phyloP scores from a whole-genome alignment of 805 yeast species.

The Yamadazyma ubonensis region DNA sequence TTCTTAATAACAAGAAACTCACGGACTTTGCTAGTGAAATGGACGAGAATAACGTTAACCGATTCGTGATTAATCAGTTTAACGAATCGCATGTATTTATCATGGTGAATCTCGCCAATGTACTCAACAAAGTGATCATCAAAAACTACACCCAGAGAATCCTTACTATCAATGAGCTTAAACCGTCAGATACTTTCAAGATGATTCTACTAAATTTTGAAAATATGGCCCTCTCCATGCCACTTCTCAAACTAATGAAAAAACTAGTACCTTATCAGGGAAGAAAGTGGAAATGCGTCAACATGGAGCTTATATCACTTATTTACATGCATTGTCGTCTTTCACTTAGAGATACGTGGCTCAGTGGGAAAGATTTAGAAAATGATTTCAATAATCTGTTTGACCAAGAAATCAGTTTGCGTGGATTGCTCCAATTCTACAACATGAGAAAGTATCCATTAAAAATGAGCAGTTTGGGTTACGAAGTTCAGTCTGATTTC shows the following conservation, averaged over 20 bases:
- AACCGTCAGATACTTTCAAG: constrained; percentile 62
- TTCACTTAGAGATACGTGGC: constrained; percentile 81
- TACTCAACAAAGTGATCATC: constrained; percentile 57
- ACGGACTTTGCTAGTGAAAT: constrained; percentile 25
- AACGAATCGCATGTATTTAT: constrained; percentile 48
- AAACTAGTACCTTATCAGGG: constrained; percentile 88
- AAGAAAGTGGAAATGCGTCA: constrained; percentile 87
- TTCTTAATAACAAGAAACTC: constrained; percentile 32
- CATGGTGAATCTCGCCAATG: constrained; percentile 50
- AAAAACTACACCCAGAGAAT: constrained; percentile 71
- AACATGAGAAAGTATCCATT: constrained; percentile 57
- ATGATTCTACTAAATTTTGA: constrained; percentile 55
- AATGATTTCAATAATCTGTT: constrained; percentile 73
- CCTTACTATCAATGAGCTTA: constrained; percentile 57
- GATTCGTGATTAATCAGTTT: constrained; percentile 25
- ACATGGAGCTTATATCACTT: constrained; percentile 90
- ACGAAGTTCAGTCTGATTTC: constrained; percentile 25
- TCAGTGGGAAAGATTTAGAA: constrained; percentile 75
- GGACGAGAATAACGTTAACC: constrained; percentile 23
- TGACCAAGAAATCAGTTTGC: constrained; percentile 80
- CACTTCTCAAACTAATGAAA: constrained; percentile 72
- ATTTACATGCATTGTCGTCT: constrained; percentile 76
- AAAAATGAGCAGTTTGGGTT: constrained; percentile 58
- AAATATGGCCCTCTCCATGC: constrained; percentile 60
- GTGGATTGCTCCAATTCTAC: constrained; percentile 77